Evolutionary conservation across 768 basidiomycete genomes (phyloP).

Genomic region (Rubroboletus pulcherrimus): DNA sequence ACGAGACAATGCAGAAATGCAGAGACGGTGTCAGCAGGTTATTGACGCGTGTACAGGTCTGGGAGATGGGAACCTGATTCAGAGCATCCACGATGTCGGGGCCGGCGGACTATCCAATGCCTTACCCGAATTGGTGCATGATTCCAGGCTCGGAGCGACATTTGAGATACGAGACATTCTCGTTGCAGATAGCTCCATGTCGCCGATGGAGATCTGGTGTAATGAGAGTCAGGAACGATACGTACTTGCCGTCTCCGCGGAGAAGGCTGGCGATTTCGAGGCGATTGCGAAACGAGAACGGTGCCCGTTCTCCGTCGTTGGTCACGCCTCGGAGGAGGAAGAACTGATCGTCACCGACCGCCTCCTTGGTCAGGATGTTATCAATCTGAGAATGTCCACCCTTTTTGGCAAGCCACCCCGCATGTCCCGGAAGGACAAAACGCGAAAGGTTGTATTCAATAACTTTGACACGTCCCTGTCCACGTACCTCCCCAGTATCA

Average conservation of each 20-base stretch:
- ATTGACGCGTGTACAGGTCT: constrained; percentile 84
- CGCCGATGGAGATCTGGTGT: constrained; percentile 99
- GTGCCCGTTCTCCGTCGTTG: constrained; percentile 91
- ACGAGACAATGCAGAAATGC: constrained; percentile 98
- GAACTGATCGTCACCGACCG: constrained; percentile 88
- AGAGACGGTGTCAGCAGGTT: constrained; percentile 94
- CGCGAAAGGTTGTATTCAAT: constrained; percentile 36
- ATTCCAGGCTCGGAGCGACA: constrained; percentile 83
- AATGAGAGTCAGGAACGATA: constrained; percentile 99
- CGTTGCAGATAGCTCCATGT: constrained; percentile 90
- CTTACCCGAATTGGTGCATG: constrained; percentile 94
- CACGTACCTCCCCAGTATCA: constrained; percentile 53
- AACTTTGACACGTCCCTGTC: constrained; percentile 72
- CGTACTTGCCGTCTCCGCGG: constrained; percentile 81
- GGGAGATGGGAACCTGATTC: constrained; percentile 67
- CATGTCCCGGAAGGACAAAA: constrained; percentile 73
- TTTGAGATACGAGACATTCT: constrained; percentile 95
- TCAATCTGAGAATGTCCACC: constrained; percentile 89
- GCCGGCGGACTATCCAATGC: constrained; percentile 97
- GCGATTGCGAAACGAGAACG: constrained; percentile 81
- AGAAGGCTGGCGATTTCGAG: constrained; percentile 61
- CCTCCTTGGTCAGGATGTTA: constrained; percentile 72
- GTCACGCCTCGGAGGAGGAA: constrained; percentile 76
- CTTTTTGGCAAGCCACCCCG: constrained; percentile 95
- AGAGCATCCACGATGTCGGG: constrained; percentile 97